Base-by-base conservation (phyloP, 352 stramenopile genomes). In the Globisporangium uncinulatum region DNA sequence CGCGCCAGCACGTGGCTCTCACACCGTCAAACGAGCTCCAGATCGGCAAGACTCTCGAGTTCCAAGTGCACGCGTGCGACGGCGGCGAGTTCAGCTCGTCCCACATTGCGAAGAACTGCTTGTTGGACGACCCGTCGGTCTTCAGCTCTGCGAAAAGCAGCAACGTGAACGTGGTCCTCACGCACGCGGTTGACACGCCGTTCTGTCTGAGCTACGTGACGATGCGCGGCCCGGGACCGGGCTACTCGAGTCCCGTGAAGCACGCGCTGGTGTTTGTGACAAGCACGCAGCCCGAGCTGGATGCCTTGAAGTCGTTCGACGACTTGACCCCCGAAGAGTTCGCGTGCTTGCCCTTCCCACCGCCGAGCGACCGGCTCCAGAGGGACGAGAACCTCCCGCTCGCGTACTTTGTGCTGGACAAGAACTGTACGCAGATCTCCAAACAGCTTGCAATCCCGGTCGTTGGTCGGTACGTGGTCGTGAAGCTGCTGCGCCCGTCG, bases 81-180 rank as follows among this genome's bases (percentile, higher is more conserved):
- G 86, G 86, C 31, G 86, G 82, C 9, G 86, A 95, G 54, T 91
- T 93, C 53, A 94, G 82, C 50, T 71, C 63, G 15, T 91, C 82
- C 2, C 84, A 94, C 54, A 45, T 59, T 6, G 68, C 71, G n/a
- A 65, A 56, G 4, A 92, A 95, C 61, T 84, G 76, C 53, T 60
- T 95, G 32, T 5, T 90, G 21, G 83, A 95, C 45, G 86, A 95
- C 58, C 69, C 74, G 9, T 84, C 79, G 0, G 86, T 95, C 14
- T 95, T 89, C 58, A 95, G 86, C 57, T 93, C 86, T 1, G 51
- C 72, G 0, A 86, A 90, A 51, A 66, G 73, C 24, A 47, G 65
- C 17, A 95, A 94, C 57, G 77, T 94, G 21, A 88, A 92, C 24
- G 34, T 95, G 37, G 74, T 95, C 15, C 46, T 95, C 13, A 85